Percentiles rank a stretch among this genome's conserved stretches.
These are phyloP conservation scores for Leccinum pachyderme DNA, from an alignment of 1,284 basidiomycete genomes.

Conservation along the genomic window DNA sequence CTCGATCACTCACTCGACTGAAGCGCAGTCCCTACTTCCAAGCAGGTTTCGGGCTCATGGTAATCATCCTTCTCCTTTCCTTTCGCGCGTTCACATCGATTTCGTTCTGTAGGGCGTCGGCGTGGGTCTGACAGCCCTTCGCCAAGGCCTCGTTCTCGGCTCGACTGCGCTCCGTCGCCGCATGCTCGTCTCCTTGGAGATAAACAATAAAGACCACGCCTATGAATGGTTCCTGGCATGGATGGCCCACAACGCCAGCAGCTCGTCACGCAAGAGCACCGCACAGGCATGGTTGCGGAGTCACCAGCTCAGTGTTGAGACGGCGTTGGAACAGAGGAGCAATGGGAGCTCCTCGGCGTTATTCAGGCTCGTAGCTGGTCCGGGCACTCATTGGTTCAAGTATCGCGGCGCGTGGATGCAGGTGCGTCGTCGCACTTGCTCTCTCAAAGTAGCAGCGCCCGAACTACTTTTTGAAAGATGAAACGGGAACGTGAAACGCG, in stretches of 20 bases:
- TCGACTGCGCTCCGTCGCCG: slow-evolving; percentile 81
- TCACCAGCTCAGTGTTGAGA: slow-evolving; percentile 95
- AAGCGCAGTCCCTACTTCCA: slow-evolving; percentile 88
- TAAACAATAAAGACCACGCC: slow-evolving; percentile 92
- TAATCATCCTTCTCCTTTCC: slow-evolving; percentile 34
- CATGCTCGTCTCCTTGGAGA: slow-evolving; percentile 93
- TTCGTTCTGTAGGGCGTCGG: slow-evolving; percentile 69
- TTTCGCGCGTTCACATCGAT: slow-evolving; percentile 8
- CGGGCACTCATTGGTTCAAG: slow-evolving; percentile 91
- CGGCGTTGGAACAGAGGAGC: slow-evolving; percentile 80
- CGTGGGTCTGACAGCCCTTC: slow-evolving; percentile 74
- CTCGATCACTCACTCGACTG: slow-evolving; percentile 28
- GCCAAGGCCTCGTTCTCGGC: slow-evolving; percentile 69
- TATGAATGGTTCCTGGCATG: slow-evolving; percentile 98
- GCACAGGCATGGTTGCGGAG: slow-evolving; percentile 62
- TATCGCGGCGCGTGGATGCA: slow-evolving; percentile 95
- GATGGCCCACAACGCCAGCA: slow-evolving; percentile 75
- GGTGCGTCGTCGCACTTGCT: slow-evolving; percentile 46
- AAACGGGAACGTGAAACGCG: slow-evolving; percentile 92
- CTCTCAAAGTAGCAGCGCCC: background rate
- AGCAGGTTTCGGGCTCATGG: slow-evolving; percentile 96
- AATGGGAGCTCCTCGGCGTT: slow-evolving; percentile 86
- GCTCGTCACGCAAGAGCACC: slow-evolving; percentile 34
- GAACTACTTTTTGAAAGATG: slow-evolving; percentile 50
- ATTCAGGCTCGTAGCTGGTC: slow-evolving; percentile 94